phyloP scores from a whole-genome alignment of 768 basidiomycete species.

The Mycena crocata region DNA sequence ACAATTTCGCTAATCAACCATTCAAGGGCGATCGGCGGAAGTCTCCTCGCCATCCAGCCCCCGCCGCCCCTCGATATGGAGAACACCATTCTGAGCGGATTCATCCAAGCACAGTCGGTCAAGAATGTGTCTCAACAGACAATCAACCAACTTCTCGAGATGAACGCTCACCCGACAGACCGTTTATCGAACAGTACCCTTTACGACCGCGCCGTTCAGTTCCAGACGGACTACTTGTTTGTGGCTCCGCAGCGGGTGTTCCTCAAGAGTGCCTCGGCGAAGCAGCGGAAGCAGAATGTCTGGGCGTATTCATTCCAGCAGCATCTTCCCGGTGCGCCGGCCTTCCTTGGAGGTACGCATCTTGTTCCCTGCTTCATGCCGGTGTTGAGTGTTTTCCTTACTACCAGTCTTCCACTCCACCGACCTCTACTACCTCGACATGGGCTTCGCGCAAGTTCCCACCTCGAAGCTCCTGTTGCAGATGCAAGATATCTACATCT shows the following conservation, averaged over 20 bases:
- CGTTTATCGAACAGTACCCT: conserved; percentile 6
- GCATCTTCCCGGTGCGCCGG: not conserved
- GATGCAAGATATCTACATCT: conserved; percentile 15
- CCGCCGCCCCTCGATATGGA: not conserved
- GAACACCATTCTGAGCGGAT: conserved; percentile 8
- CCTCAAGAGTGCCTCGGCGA: no score
- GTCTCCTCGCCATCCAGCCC: conserved; percentile 6
- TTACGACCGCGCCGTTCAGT: conserved; percentile 15
- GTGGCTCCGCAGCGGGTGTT: no score
- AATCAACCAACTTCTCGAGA: not conserved
- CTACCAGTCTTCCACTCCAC: not conserved
- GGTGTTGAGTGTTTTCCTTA: no score
- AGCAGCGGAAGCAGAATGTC: no score
- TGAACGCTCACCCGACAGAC: conserved; percentile 12
- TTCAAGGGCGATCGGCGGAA: not conserved
- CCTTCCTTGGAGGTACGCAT: conserved; percentile 1
- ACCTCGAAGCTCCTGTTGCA: not conserved
- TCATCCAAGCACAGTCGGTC: not conserved
- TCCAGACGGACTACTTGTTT: no score
- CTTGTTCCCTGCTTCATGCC: not conserved
- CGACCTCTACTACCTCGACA: conserved; percentile 18
- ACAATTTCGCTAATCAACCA: not conserved
- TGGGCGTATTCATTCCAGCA: no score
- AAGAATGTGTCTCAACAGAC: conserved; percentile 6
- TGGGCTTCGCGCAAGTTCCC: no score